A percentile compares a stretch with the other conserved stretches of the same genome.
These are phyloP conservation scores for Phaeotremella skinneri DNA, from an alignment of 768 basidiomycete species.

Conservation along the genomic window DNA sequence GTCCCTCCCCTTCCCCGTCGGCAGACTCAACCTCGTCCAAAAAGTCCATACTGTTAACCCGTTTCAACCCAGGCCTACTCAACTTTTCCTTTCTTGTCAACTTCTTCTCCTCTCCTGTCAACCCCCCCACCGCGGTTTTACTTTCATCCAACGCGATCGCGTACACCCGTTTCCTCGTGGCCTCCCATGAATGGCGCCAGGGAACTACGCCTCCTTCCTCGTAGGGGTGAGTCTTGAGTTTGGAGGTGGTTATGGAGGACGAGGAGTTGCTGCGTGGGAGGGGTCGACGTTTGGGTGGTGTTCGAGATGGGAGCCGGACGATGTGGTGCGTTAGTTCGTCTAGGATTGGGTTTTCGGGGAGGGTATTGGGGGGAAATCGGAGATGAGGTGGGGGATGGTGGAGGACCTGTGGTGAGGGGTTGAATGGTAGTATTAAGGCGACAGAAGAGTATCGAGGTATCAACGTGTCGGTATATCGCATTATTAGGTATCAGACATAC, in stretches of 20 bases:
- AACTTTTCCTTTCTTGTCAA: slow-evolving; percentile 11
- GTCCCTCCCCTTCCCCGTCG: slow-evolving; percentile 7
- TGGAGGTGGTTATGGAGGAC: not conserved
- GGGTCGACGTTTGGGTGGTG: slow-evolving; percentile 1
- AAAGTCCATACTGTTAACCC: slow-evolving; percentile 44
- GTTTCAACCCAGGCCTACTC: slow-evolving; percentile 30
- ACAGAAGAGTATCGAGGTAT: no score
- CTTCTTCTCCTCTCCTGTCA: slow-evolving; percentile 24
- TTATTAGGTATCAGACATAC: no score
- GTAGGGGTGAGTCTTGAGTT: not conserved
- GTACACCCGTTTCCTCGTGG: slow-evolving; percentile 43
- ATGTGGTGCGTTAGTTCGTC: slow-evolving; percentile 50
- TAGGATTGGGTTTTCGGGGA: slow-evolving; percentile 41
- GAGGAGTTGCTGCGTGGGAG: not conserved
- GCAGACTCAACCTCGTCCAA: slow-evolving; percentile 25
- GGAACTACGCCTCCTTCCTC: not conserved
- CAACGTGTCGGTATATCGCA: no score
- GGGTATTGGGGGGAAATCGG: slow-evolving; percentile 45
- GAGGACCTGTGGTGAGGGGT: slow-evolving; percentile 27
- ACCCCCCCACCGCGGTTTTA: slow-evolving; percentile 28
- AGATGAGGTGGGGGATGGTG: slow-evolving; percentile 44
- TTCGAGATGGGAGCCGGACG: not conserved
- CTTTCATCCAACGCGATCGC: slow-evolving; percentile 40
- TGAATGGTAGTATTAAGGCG: not conserved
- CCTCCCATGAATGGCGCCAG: slow-evolving; percentile 43